Percentiles rank a stretch among this genome's conserved stretches.
These are phyloP conservation scores for Zizania palustris DNA, from an alignment of 202 grass and related monocot species.

Conservation along the genomic window DNA sequence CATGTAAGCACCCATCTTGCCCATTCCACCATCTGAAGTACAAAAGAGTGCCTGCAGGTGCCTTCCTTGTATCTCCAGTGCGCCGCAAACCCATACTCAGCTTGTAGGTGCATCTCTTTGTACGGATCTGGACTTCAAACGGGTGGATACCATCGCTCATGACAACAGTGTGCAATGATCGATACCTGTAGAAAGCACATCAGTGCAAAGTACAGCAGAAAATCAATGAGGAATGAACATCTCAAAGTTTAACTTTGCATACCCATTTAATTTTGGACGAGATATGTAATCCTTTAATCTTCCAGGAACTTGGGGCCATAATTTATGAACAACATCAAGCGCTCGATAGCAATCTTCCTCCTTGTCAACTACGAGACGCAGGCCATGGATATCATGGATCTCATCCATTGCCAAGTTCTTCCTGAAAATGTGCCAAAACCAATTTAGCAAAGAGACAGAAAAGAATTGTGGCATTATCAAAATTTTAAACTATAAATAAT, in stretches of 20 bases:
- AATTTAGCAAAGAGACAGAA: constrained; percentile 23
- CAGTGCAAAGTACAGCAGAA: constrained; percentile 2
- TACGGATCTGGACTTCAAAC: constrained; percentile 92
- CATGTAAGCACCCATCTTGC: constrained; percentile 82
- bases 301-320: constrained; percentile 72
- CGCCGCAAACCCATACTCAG: constrained; percentile 85
- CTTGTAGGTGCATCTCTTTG: constrained; percentile 91
- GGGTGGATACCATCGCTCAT: constrained; percentile 57
- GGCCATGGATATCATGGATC: constrained; percentile 88
- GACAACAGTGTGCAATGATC: constrained; percentile 84
- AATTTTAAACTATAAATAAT: constrained; percentile 1
- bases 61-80: constrained; percentile 99
- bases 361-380: constrained; percentile 74
- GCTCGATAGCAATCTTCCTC: constrained; percentile 88
- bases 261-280: constrained; percentile 88
- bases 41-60: constrained; percentile 66
- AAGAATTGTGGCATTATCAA: neutral
- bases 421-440: constrained; percentile 48
- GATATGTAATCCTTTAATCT: constrained; percentile 93
- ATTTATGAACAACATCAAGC: constrained; percentile 65
- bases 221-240: neutral
- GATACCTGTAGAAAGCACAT: constrained; percentile 65
- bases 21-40: constrained; percentile 92
- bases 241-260: constrained; percentile 13
- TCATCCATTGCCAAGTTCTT: constrained; percentile 85